A percentile compares a stretch with the other conserved stretches of the same genome.
Evolutionary conservation across 805 yeast genomes (phyloP).

Genomic region (Yarrowia yakushimensis): DNA sequence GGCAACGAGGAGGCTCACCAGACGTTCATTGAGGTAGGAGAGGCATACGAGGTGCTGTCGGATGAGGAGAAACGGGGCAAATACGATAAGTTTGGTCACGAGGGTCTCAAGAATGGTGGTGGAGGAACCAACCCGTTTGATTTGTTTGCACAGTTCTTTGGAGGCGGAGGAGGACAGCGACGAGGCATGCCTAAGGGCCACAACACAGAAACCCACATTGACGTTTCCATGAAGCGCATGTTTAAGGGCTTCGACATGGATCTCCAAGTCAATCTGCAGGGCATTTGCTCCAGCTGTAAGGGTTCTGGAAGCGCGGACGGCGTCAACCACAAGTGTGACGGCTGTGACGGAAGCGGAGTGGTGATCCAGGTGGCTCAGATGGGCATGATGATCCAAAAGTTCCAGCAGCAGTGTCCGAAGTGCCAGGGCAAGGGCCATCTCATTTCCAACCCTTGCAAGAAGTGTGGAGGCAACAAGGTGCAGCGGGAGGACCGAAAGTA

Average conservation of each 20-base stretch:
- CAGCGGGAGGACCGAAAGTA: constrained; percentile 53
- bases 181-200: constrained; percentile 50
- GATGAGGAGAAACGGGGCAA: constrained; percentile 83
- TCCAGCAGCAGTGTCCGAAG: constrained; percentile 71
- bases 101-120: constrained; percentile 53
- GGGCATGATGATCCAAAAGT: constrained; percentile 84
- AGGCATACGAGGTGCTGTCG: constrained; percentile 83
- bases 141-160: constrained; percentile 63
- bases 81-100: constrained; percentile 84
- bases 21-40: constrained; percentile 84
- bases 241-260: constrained; percentile 65
- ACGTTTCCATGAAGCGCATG: constrained; percentile 59
- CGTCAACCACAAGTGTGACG: constrained; percentile 55
- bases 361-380: constrained; percentile 63
- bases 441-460: constrained; percentile 60
- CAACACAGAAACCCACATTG: constrained; percentile 54
- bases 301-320: constrained; percentile 89
- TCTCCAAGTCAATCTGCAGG: constrained; percentile 63
- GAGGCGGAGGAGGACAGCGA: constrained; percentile 42
- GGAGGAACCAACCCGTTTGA: constrained; percentile 45
- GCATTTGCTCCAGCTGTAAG: constrained; percentile 69
- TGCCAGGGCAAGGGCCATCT: constrained; percentile 77
- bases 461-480: constrained; percentile 71
- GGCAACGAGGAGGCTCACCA: constrained; percentile 75
- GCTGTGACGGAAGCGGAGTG: constrained; percentile 76